Conservation (phyloP, 1,284 basidiomycete genomes). For the Phellinidium pouzarii region DNA sequence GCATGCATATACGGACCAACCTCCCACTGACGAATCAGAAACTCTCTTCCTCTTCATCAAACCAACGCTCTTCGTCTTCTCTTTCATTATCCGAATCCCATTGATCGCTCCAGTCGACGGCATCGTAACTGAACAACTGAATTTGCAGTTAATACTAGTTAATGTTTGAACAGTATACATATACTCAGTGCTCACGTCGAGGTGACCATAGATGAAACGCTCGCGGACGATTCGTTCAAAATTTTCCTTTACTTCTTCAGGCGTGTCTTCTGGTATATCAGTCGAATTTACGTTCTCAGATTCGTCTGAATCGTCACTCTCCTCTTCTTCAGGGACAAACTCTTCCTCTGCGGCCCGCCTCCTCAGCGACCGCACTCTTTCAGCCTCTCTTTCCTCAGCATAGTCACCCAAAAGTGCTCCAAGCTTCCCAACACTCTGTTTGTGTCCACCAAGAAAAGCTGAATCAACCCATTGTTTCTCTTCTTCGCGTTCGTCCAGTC, state of each 20-base stretch:
- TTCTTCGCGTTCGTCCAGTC: slow-evolving; percentile 49
- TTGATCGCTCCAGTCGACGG: slow-evolving; percentile 68
- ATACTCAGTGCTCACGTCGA: slow-evolving; percentile 51
- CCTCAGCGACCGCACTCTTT: slow-evolving; percentile 45
- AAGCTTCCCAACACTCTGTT: slow-evolving; percentile 61
- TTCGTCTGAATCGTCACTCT: slow-evolving; percentile 47
- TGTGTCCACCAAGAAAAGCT: slow-evolving; percentile 51
- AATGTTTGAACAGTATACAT: slow-evolving; percentile 5
- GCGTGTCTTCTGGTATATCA: slow-evolving; percentile 33
- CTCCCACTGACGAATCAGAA: not conserved
- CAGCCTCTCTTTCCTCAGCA: slow-evolving; percentile 67
- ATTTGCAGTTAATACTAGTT: not conserved
- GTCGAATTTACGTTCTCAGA: slow-evolving; percentile 26
- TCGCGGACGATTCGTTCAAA: slow-evolving; percentile 62
- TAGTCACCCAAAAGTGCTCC: slow-evolving; percentile 56
- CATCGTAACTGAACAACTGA: slow-evolving; percentile 64
- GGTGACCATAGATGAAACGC: slow-evolving; percentile 65
- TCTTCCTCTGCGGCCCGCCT: slow-evolving; percentile 37
- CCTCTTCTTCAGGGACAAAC: slow-evolving; percentile 60
- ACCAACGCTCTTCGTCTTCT: slow-evolving; percentile 68
- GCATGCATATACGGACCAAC: too few relatives aligned
- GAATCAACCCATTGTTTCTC: slow-evolving; percentile 62
- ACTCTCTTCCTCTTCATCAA: slow-evolving; percentile 61
- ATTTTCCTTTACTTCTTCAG: slow-evolving; percentile 38
- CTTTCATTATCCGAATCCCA: slow-evolving; percentile 56